Conservation (phyloP, 2,329 filamentous ascomycete species). For the Aspergillaceae sp. region DNA sequence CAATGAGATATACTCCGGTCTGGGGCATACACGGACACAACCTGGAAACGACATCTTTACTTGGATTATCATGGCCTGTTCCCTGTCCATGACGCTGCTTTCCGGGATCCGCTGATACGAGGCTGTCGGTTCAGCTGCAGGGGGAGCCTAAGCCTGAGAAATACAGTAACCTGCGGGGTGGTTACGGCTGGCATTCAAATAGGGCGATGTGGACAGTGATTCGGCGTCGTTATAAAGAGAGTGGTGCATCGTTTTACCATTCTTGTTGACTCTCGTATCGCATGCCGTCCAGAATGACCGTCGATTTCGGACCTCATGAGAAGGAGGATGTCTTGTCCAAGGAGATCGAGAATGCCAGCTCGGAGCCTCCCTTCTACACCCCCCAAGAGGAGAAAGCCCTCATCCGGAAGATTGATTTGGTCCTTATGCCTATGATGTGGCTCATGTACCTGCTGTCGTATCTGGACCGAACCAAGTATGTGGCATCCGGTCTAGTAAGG, state of each 20-base stretch:
- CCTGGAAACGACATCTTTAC: too few relatives aligned
- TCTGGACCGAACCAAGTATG: slow-evolving; percentile 26
- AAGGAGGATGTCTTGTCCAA: slow-evolving; percentile 8
- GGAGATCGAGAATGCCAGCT: slow-evolving; percentile 12
- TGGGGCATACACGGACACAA: neutral
- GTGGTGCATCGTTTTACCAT: too few relatives aligned
- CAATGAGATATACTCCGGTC: neutral
- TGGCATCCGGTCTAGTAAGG: neutral
- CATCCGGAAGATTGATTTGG: slow-evolving; percentile 39
- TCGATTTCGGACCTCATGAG: neutral
- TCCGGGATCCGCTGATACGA: neutral
- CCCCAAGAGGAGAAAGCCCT: slow-evolving; percentile 36
- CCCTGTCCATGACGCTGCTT: neutral
- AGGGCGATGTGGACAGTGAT: too few relatives aligned
- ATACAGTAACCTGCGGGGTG: neutral
- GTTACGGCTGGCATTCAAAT: neutral
- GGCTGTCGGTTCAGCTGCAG: too few relatives aligned
- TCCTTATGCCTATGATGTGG: slow-evolving; percentile 41
- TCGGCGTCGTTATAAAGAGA: too few relatives aligned
- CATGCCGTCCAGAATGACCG: neutral
- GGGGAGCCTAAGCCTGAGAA: neutral
- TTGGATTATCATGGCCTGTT: neutral
- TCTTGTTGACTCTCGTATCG: too few relatives aligned
- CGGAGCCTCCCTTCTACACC: slow-evolving; percentile 4
- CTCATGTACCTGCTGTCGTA: slow-evolving; percentile 44